A percentile compares a stretch with the other conserved stretches of the same genome.
These are phyloP conservation scores for Coriolopsis trogii DNA, from an alignment of 1,284 basidiomycete species.

Conservation along the genomic window DNA sequence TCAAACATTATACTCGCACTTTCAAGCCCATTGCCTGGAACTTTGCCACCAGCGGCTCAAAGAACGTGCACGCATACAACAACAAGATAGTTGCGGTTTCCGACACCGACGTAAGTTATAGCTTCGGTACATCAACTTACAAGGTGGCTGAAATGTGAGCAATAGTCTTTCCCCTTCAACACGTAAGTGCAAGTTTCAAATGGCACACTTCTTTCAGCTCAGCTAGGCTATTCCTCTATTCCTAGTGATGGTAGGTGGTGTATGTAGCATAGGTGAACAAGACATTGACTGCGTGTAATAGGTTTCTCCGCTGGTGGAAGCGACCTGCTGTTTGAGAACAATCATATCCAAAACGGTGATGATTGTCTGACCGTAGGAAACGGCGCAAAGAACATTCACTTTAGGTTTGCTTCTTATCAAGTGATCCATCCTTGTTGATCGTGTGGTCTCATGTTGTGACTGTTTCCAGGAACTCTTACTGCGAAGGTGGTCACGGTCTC, in stretches of 20 bases:
- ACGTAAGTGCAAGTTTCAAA: no score
- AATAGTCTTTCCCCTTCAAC: constrained; percentile 62
- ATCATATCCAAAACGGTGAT: constrained; percentile 60
- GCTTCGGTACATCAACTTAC: constrained; percentile 39
- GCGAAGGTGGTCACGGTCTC: constrained; percentile 61
- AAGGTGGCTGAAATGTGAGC: background rate
- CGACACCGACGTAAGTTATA: constrained; percentile 31
- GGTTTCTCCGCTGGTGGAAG: constrained; percentile 62
- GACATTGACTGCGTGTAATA: no score
- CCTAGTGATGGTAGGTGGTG: constrained; percentile 29
- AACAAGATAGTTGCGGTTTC: constrained; percentile 58
- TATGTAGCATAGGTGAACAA: no score
- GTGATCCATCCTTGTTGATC: no score
- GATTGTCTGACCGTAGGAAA: constrained; percentile 63
- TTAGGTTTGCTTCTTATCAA: constrained; percentile 47
- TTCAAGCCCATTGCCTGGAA: constrained; percentile 59
- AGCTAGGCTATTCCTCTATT: no score
- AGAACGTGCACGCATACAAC: constrained; percentile 53
- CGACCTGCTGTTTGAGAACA: constrained; percentile 60
- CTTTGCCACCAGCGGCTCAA: constrained; percentile 53
- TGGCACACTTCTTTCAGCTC: no score
- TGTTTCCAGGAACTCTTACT: constrained; percentile 46
- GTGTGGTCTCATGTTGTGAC: no score
- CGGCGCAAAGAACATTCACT: constrained; percentile 58
- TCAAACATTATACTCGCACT: background rate